Percentiles rank a stretch among this genome's conserved stretches.
phyloP scores from a whole-genome alignment of 139 green algal genomes.

The Astrephomene gubernaculifera region DNA sequence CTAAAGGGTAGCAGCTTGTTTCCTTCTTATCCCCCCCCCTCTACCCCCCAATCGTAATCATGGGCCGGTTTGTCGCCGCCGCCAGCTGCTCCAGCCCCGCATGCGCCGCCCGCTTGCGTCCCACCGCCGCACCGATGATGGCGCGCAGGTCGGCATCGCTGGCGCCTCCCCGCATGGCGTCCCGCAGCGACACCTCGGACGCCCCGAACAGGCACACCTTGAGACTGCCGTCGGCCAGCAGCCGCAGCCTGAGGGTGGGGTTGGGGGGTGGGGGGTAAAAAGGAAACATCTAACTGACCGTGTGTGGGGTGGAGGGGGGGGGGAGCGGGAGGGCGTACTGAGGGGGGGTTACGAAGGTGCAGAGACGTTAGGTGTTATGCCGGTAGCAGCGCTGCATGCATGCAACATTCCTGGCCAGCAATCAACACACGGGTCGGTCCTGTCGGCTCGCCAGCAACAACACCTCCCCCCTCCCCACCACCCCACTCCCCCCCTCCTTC shows the following conservation, averaged over 20 bases:
- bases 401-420: too few species aligned
- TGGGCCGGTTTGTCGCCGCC: constrained; percentile 87
- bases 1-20: too few species aligned
- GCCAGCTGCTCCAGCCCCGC: constrained; percentile 95
- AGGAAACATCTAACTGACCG: too few species aligned
- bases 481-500: too few species aligned
- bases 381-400: too few species aligned
- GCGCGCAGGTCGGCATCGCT: constrained; percentile 82
- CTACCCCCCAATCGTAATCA: constrained; percentile 98
- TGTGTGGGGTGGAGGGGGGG: not conserved
- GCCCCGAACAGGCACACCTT: constrained; percentile 98
- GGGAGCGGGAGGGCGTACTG: not conserved
- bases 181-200: constrained; percentile 89
- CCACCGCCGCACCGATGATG: constrained; percentile 90
- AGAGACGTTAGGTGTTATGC: not conserved
- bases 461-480: too few species aligned
- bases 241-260: constrained; percentile 70
- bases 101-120: constrained; percentile 91
- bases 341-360: not conserved
- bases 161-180: constrained; percentile 92
- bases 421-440: too few species aligned
- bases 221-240: constrained; percentile 97
- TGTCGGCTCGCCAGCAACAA: too few species aligned
- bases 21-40: not conserved
- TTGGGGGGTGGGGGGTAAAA: not conserved